A percentile compares a stretch with the other conserved stretches of the same genome.
Evolutionary conservation across 768 basidiomycete species (phyloP).

Genomic region (Mycena amicta): DNA sequence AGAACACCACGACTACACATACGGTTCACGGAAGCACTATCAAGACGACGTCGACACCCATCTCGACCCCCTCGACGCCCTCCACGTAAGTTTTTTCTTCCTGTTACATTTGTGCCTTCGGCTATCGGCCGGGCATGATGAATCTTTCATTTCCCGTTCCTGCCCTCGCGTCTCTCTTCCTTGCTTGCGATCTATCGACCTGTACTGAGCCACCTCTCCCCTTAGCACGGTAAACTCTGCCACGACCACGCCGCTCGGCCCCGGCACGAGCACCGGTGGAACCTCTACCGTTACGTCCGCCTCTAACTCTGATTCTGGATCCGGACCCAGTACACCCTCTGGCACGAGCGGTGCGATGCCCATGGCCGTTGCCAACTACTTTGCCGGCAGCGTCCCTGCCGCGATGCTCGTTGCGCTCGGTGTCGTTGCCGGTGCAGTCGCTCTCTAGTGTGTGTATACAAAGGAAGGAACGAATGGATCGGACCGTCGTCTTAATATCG

Average conservation of each 20-base stretch:
- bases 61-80: background rate
- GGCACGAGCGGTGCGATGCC: background rate
- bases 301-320: too few relatives aligned
- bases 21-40: slow-evolving; percentile 1
- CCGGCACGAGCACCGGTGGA: background rate
- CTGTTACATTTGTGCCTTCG: background rate
- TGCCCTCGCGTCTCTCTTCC: background rate
- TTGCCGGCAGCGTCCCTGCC: slow-evolving; percentile 4
- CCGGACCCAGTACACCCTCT: too few relatives aligned
- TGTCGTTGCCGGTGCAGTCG: slow-evolving; percentile 11
- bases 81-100: background rate
- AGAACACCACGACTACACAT: slow-evolving; percentile 5
- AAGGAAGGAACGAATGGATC: background rate
- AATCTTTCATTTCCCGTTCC: too few relatives aligned
- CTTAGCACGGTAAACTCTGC: background rate
- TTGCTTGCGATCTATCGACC: background rate
- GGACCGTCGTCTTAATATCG: background rate
- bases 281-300: background rate
- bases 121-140: background rate
- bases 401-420: slow-evolving; percentile 12
- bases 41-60: background rate
- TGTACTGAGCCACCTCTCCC: background rate
- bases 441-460: slow-evolving; percentile 7
- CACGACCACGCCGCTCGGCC: background rate
- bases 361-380: slow-evolving; percentile 2